Evolutionary conservation across 768 basidiomycete genomes (phyloP), one percentile per base, ranked within the genome.

Genomic region (Lactarius psammicola): DNA sequence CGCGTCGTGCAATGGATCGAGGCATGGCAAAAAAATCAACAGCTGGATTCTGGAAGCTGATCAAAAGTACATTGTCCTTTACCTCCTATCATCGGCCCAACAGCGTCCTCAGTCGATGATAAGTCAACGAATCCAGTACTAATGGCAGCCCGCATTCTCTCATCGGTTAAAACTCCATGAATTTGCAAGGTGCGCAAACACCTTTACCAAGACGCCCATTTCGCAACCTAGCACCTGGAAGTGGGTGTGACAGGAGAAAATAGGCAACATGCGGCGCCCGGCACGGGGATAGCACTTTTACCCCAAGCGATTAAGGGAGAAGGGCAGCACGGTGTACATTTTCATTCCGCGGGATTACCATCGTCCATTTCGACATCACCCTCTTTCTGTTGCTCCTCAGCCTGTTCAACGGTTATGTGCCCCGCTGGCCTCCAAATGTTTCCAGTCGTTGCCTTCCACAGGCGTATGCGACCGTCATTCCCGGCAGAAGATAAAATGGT

Each of bases 1-100:
- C 84, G 93, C 73, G 88, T 98, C 55, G 84, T 90, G n/a, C 80
- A 86, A 66, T 98, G 97, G 97, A 90, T 96, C 60, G 80, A 80
- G 57, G 76, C 79, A 33, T 99, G 96, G 95, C 67, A 63, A n/a
- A 69, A 72, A 64, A 74, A 81, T 59, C 68, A 71, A 62, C 64
- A 18, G 26, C 18, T 4, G 33, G 49, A 59, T 46, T 51, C 62
- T 38, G 67, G 56, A 10, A 68, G 67, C 36, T 69, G 54, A 70
- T 54, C 28, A 46, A 55, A 62, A 56, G 30, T 56, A 68, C 49
- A 69, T 28, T 57, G 26, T 61, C 42, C 17, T 13, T 56, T 56
- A 56, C 30, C 42, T 15, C 46, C 34, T 46, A 36, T 49, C 42
- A 13, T 10, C 62, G 26, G 31, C 63, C 63, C 26, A 44, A 33